Base-by-base conservation (phyloP, 2,329 filamentous ascomycete genomes). In the Zasmidium citrigriseum region DNA sequence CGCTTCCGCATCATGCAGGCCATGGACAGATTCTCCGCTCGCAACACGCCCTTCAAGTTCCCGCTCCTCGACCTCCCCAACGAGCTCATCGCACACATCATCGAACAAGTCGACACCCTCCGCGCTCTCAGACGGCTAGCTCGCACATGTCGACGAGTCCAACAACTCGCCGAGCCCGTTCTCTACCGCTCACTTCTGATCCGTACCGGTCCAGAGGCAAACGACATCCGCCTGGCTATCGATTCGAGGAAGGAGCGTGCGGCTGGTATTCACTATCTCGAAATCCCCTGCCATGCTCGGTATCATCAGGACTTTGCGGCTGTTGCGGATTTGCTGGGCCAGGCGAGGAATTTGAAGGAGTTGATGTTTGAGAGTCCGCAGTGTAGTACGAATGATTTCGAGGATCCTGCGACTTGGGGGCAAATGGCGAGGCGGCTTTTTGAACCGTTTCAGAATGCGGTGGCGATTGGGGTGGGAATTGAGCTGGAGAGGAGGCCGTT, bases 311-410 rank as follows among this genome's bases (percentile, higher is more conserved):
- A 56, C 20, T 64, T 60, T n/a, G 51, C 46, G 2, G 54, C 54
- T 20, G 10, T 64, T 22, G 52, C 46, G 3, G 22, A 44, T 12
- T n/a, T 65, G 10, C 44, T 66, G 1, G 23, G 22, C 14, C 46
- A 18, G 14, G 59, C 63, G 5, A 18, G 10, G 4, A 62, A 63
- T 29, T 9, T 67, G 29, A 55, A 57, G 45, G 38, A 59, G n/a
- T 38, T 67, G n/a, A 60, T 60, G 41, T 46, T 66, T 10, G 64
- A 68, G 46, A 66, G 61, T 46, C 65, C 65, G 3, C 38, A 62
- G 24, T 65, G 63, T 54, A 65, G 63, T 22, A 58, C 49, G 3
- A 57, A 50, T 23, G 49, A 64, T 5, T 68, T 68, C 47, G 65
- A 68, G 41, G 55, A 55, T 9, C 50, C 60, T 11, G 58, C 51